phyloP scores from a whole-genome alignment of 352 stramenopile genomes.

The Phytopythium kandeliae region DNA sequence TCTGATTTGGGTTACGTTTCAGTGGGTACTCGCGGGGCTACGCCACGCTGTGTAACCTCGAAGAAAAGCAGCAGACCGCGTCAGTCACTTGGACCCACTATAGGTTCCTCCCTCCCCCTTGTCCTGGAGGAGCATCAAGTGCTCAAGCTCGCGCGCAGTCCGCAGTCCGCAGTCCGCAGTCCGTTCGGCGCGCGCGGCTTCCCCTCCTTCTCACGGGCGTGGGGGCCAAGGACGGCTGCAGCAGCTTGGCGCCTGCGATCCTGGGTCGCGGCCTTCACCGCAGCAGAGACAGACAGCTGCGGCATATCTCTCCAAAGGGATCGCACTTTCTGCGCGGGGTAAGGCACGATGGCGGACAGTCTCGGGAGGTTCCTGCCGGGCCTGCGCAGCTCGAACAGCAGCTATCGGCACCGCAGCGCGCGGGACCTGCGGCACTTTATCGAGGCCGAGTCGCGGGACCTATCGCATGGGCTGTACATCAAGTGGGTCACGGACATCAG shows the following conservation, averaged over 20 bases:
- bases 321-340: background rate
- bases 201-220: background rate
- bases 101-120: background rate
- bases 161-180: too few relatives aligned
- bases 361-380: conserved; percentile 71
- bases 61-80: conserved; percentile 5
- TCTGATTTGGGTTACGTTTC: background rate
- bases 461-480: conserved; percentile 82
- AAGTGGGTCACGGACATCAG: conserved; percentile 86
- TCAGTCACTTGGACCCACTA: background rate
- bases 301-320: background rate
- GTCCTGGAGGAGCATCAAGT: background rate
- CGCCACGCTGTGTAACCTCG: too few relatives aligned
- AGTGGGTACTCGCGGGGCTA: too few relatives aligned
- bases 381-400: conserved; percentile 62
- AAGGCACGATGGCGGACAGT: conserved; percentile 44
- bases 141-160: too few relatives aligned
- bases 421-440: conserved; percentile 78
- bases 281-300: too few relatives aligned
- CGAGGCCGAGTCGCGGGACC: conserved; percentile 81
- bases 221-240: background rate
- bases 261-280: background rate
- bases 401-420: conserved; percentile 55
- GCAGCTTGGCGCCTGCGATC: background rate
- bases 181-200: background rate